A percentile compares a stretch with the other conserved stretches of the same genome.
Conservation (phyloP, 2,329 filamentous ascomycete species). For the Arthrobotrys entomopaga region DNA sequence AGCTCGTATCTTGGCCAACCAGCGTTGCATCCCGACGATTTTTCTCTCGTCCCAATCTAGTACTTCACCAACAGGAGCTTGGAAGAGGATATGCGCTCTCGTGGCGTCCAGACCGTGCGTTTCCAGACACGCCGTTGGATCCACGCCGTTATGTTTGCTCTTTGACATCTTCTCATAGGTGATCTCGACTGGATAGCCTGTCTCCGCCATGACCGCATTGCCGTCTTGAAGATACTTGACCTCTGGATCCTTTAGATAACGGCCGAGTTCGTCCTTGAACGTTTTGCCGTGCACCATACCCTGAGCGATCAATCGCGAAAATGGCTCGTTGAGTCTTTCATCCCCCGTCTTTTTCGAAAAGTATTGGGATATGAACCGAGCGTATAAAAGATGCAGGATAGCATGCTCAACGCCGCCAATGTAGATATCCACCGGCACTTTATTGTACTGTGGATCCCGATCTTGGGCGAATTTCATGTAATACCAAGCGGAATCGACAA, state of each 20-base stretch:
- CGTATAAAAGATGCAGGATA: conserved; percentile 87
- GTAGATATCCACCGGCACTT: conserved; percentile 85
- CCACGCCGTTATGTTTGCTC: conserved; percentile 90
- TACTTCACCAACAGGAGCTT: conserved; percentile 83
- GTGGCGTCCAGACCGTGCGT: conserved; percentile 85
- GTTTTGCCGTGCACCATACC: conserved; percentile 94
- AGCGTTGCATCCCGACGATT: conserved; percentile 82
- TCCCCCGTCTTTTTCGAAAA: conserved; percentile 68
- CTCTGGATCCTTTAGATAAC: conserved; percentile 80
- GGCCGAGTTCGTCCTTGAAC: conserved; percentile 76
- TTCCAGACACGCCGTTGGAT: conserved; percentile 76
- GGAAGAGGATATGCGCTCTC: conserved; percentile 86
- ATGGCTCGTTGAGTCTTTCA: conserved; percentile 72
- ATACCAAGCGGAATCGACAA: conserved; percentile 96
- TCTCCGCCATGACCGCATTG: conserved; percentile 71
- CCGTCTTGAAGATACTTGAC: conserved; percentile 68
- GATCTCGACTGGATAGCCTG: conserved; percentile 66
- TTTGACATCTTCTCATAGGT: conserved; percentile 92
- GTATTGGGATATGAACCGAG: conserved; percentile 90
- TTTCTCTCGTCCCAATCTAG: conserved; percentile 88
- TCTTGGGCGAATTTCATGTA: conserved; percentile 82
- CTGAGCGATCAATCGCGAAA: conserved; percentile 83
- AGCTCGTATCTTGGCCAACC: conserved; percentile 74
- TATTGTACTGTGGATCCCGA: conserved; percentile 67
- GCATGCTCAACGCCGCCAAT: conserved; percentile 90